phyloP scores from a whole-genome alignment of 495 filamentous ascomycete genomes.

The Pseudotulostoma volvatum region DNA sequence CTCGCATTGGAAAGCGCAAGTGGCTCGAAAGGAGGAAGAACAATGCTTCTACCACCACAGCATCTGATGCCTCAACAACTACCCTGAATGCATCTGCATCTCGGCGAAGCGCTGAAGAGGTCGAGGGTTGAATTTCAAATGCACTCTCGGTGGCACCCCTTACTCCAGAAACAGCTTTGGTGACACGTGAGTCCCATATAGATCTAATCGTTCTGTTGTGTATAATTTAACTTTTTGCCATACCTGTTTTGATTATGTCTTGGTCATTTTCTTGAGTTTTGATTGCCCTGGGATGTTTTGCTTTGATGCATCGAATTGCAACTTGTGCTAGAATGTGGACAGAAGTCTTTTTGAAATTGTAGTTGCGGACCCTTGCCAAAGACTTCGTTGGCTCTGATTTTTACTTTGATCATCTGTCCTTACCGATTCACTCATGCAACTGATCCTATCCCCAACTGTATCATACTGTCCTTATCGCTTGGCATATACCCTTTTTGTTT shows the following conservation, averaged over 20 bases:
- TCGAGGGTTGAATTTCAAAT: constrained; percentile 15
- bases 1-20: constrained; percentile 67
- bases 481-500: constrained; percentile 2
- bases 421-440: constrained; percentile 1
- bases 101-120: constrained; percentile 24
- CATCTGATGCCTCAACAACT: background rate
- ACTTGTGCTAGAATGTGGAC: background rate
- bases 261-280: no score
- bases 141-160: no score
- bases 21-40: constrained; percentile 48
- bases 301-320: background rate
- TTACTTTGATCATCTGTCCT: constrained; percentile 1
- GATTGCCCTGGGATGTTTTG: background rate
- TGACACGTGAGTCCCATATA: background rate
- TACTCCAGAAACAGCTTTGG: background rate
- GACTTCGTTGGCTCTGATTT: background rate
- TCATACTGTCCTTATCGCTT: constrained; percentile 5
- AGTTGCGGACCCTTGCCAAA: background rate
- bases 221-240: background rate
- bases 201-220: background rate
- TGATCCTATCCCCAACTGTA: constrained; percentile 2
- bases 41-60: background rate
- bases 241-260: no score
- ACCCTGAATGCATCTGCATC: constrained; percentile 12
- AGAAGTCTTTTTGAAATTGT: background rate